Base-by-base conservation (phyloP, 2,329 filamentous ascomycete species). In the Penicillium glabrum region DNA sequence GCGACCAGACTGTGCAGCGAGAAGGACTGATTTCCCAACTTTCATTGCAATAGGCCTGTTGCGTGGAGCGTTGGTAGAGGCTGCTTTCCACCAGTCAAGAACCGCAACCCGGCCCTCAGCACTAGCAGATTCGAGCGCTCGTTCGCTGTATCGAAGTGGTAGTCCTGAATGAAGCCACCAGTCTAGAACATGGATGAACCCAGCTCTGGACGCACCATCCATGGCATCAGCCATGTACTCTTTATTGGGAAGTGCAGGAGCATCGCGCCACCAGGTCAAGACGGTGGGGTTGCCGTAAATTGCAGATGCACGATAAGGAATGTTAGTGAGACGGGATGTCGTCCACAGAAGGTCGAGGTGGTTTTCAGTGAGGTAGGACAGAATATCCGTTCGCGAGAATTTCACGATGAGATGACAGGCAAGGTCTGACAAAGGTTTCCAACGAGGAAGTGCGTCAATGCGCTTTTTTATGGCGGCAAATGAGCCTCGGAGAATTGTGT, bases 341-440 rank as follows among this genome's bases (percentile, higher is more conserved):
- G 88, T 86, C 83, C 89, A 92, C 77, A 96, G 95, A 3, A 97
- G 84, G 58, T 96, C 85, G 52, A 84, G 83, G 73, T 85, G 83
- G 49, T 86, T 79, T 24, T 83, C 82, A 62, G 89, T 86, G 0
- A 91, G 78, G 67, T 89, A 92, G 2, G 85, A 84, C 33, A 98
- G 83, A 3, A 96, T 85, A 13, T 89, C 86, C 16, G 88, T 89
- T 64, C 93, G 87, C 43, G 88, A 90, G 72, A 97, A 97, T 63
- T 95, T 92, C 78, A 97, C 91, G 65, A 96, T 92, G 41, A 96
- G 84, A 68, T 93, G 92, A 60, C 95, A 89, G 37, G 90, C 90
- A 1, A 96, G 80, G 2, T 88, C 88, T 0, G 92, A 95, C 13
- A 97, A 81, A 61, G 88, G 89, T 26, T 85, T 85, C 33, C 89